Evolutionary conservation across 257 asterid genomes (phyloP).

Genomic region (Solanum bukasovii): DNA sequence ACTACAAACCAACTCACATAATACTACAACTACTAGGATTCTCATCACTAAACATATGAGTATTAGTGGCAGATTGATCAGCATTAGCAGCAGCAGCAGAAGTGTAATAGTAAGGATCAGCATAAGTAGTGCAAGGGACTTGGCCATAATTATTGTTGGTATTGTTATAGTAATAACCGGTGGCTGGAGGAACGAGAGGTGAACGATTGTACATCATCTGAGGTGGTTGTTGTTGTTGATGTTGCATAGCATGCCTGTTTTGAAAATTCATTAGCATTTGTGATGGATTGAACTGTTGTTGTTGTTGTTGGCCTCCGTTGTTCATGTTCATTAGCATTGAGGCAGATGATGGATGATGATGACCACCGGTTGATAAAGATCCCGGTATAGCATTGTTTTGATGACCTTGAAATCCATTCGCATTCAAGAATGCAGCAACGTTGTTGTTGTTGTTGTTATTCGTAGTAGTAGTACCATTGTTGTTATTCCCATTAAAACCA

Average conservation of each 20-base stretch:
- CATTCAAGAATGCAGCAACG: conserved; percentile 6
- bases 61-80: conserved; percentile 13
- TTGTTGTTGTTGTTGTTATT: not conserved
- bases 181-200: conserved; percentile 37
- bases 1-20: conserved; percentile 25
- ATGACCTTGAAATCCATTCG: conserved; percentile 7
- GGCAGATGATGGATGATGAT: conserved; percentile 10
- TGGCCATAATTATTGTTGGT: conserved; percentile 19
- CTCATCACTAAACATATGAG: conserved; percentile 53
- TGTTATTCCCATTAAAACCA: conserved; percentile 46
- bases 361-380: conserved; percentile 17
- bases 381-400: conserved; percentile 12
- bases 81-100: not conserved
- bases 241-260: conserved; percentile 37
- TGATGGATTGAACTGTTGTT: conserved; percentile 14
- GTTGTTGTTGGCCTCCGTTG: conserved; percentile 3
- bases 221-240: conserved; percentile 11
- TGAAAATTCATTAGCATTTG: conserved; percentile 46
- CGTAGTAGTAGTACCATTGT: not conserved
- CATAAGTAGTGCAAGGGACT: conserved; percentile 13
- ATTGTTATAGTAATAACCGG: conserved; percentile 44
- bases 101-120: conserved; percentile 7
- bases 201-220: conserved; percentile 69
- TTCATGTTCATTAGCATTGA: conserved; percentile 29
- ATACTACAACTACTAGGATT: conserved; percentile 52